phyloP scores from a whole-genome alignment of 106 monocot species.

The Vanilla planifolia region DNA sequence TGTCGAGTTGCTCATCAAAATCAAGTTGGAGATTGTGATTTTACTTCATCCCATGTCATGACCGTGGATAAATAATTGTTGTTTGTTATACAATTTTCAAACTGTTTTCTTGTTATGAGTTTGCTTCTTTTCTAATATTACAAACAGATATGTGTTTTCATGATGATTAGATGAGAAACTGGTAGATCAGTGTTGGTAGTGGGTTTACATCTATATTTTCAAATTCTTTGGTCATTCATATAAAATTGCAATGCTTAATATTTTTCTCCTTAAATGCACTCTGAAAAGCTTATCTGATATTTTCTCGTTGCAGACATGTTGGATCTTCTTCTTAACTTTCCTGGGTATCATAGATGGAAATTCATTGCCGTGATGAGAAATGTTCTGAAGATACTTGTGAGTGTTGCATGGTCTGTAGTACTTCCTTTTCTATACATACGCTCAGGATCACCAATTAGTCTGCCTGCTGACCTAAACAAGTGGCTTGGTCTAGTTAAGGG shows the following conservation, averaged over 20 bases:
- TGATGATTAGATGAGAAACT: background rate
- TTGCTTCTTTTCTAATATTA: too few relatives aligned
- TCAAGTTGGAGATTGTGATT: too few relatives aligned
- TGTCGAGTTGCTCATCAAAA: too few relatives aligned
- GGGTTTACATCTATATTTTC: background rate
- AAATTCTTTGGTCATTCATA: background rate
- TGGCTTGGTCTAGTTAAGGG: conserved; percentile 71
- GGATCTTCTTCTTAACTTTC: conserved; percentile 89
- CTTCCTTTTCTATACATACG: conserved; percentile 68
- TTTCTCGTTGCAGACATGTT: conserved; percentile 52
- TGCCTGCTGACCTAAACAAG: conserved; percentile 42
- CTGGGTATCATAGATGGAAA: conserved; percentile 85
- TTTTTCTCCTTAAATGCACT: background rate
- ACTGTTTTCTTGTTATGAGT: too few relatives aligned
- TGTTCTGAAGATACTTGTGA: conserved; percentile 71
- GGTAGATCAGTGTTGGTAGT: background rate
- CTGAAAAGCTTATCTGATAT: background rate
- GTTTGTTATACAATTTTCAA: too few relatives aligned
- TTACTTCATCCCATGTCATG: too few relatives aligned
- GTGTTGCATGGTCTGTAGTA: conserved; percentile 66
- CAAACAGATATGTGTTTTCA: too few relatives aligned
- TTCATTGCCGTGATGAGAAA: conserved; percentile 78
- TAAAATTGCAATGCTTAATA: background rate
- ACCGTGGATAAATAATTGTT: too few relatives aligned
- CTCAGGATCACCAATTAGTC: conserved; percentile 28